Conservation (phyloP, 768 basidiomycete species). For the Lepiota brunneoincarnata region DNA sequence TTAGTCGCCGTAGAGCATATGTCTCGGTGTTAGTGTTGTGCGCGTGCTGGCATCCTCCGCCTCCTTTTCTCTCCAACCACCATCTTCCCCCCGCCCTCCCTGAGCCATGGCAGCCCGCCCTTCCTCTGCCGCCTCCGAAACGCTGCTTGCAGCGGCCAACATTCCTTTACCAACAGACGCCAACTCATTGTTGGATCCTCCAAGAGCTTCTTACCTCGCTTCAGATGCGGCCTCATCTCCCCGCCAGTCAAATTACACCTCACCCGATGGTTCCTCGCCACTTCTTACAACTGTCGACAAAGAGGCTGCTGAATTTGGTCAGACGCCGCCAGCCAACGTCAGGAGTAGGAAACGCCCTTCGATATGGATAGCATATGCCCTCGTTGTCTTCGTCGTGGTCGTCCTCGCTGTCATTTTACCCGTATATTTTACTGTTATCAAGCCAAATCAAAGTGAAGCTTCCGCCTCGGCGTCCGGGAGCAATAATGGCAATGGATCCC, state of each 20-base stretch:
- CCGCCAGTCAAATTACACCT: conserved; percentile 16
- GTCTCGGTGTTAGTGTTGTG: not conserved
- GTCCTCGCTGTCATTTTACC: conserved; percentile 52
- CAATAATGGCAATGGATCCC: not conserved
- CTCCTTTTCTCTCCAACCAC: conserved; percentile 7
- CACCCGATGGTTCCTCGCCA: conserved; percentile 18
- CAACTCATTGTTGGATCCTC: conserved; percentile 16
- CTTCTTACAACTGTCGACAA: conserved; percentile 13
- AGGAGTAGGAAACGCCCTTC: conserved; percentile 17
- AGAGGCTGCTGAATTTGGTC: not conserved
- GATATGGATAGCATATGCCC: conserved; percentile 19
- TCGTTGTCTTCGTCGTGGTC: conserved; percentile 34
- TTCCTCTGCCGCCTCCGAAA: conserved; percentile 13
- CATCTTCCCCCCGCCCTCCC: not conserved
- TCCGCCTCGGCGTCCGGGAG: conserved; percentile 11
- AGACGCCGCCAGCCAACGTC: not conserved
- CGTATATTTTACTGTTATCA: conserved; percentile 56
- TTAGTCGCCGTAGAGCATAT: not conserved
- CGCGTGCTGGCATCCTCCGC: not conserved
- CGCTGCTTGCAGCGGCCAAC: conserved; percentile 16
- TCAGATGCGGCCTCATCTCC: conserved; percentile 19
- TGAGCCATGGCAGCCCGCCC: conserved; percentile 16
- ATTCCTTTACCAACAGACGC: conserved; percentile 20
- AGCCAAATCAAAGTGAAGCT: conserved; percentile 25
- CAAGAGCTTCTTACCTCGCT: conserved; percentile 15